Percentiles rank a stretch among this genome's conserved stretches.
Evolutionary conservation across 2,329 filamentous ascomycete species (phyloP).

Genomic region (Colletotrichum eleusines): DNA sequence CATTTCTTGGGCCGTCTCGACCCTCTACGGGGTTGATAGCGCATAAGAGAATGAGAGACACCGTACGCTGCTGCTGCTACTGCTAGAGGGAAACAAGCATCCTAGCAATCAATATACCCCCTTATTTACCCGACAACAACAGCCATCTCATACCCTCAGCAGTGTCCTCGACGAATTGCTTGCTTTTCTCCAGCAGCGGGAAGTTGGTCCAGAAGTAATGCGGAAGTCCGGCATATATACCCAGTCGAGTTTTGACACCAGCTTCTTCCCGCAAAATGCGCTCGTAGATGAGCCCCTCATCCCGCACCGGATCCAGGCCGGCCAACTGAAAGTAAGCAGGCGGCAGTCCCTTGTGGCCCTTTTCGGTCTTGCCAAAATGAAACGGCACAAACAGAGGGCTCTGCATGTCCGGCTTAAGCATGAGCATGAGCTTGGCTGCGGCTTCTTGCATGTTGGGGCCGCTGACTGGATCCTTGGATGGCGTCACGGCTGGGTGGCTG

Average conservation of each 20-base stretch:
- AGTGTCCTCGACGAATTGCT: conserved; percentile 19
- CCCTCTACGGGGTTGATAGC: background rate
- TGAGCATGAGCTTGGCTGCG: too few relatives aligned
- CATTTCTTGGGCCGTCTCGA: background rate
- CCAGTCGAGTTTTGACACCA: conserved; percentile 57
- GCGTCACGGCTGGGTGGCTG: conserved; percentile 24
- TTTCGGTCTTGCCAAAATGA: background rate
- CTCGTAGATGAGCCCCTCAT: conserved; percentile 67
- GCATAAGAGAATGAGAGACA: background rate
- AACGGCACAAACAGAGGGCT: conserved; percentile 37
- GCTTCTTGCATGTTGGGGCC: too few relatives aligned
- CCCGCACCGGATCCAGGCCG: conserved; percentile 63
- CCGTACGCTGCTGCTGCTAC: background rate
- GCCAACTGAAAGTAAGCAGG: conserved; percentile 57
- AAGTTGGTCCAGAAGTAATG: conserved; percentile 38
- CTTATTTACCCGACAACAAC: too few relatives aligned
- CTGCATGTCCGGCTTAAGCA: conserved; percentile 30
- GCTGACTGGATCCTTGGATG: background rate
- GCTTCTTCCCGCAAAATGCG: conserved; percentile 59
- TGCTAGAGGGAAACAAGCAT: too few relatives aligned
- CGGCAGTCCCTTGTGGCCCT: conserved; percentile 28
- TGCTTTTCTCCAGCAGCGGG: conserved; percentile 19
- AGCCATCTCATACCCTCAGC: conserved; percentile 31
- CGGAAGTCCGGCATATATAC: conserved; percentile 44
- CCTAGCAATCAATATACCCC: too few relatives aligned